phyloP scores from a whole-genome alignment of 352 stramenopile genomes.

The Globisporangium splendens region DNA sequence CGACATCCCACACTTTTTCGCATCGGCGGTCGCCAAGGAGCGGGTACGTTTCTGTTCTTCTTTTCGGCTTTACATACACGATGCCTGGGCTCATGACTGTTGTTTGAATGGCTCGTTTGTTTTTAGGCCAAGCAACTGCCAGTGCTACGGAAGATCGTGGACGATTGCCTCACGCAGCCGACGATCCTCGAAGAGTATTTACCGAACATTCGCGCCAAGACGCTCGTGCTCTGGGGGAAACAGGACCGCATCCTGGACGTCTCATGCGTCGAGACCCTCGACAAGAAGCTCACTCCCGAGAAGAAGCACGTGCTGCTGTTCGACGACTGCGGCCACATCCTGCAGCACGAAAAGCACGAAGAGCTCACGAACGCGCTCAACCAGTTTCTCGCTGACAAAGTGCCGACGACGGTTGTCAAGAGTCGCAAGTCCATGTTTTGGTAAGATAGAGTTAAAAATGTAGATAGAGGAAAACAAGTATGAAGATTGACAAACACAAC shows the following conservation, averaged over 20 bases:
- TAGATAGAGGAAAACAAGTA: neutral
- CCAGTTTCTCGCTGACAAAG: constrained; percentile 35
- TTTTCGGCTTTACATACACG: too few relatives aligned
- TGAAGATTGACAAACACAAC: neutral
- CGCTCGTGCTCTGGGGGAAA: constrained; percentile 71
- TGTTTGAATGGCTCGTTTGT: neutral
- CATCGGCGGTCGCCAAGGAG: constrained; percentile 32
- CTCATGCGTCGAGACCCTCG: constrained; percentile 58
- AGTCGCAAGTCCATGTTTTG: neutral
- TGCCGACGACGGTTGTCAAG: neutral
- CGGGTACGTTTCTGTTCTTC: constrained; percentile 16
- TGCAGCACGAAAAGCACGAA: constrained; percentile 63
- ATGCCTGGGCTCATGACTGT: neutral
- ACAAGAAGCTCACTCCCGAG: constrained; percentile 40
- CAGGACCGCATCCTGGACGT: constrained; percentile 67
- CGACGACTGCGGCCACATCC: constrained; percentile 60
- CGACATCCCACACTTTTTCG: constrained; percentile 33
- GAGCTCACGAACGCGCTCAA: constrained; percentile 65
- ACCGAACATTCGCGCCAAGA: constrained; percentile 46
- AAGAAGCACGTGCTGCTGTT: constrained; percentile 42
- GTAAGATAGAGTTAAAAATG: neutral
- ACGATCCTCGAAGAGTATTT: constrained; percentile 63
- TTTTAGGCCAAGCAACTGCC: constrained; percentile 37
- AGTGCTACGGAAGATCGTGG: constrained; percentile 58
- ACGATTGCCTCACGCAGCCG: constrained; percentile 45